A percentile compares a stretch with the other conserved stretches of the same genome.
phyloP scores from a whole-genome alignment of 1,284 basidiomycete genomes.

The Trichosporon sp. region DNA sequence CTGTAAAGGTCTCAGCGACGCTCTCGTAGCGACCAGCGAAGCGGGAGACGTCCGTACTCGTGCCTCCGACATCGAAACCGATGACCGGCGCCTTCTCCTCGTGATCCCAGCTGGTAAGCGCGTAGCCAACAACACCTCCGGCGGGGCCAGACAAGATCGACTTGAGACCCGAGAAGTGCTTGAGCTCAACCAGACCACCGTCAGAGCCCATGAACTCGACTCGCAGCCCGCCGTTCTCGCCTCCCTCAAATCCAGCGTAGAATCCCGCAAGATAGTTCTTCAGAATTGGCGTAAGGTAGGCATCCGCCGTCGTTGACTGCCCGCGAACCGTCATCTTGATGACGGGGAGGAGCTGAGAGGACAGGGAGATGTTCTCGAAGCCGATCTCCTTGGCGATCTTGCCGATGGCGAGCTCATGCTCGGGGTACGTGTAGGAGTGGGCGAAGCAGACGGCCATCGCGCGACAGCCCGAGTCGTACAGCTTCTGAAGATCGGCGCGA shows the following conservation, averaged over 20 bases:
- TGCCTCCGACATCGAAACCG: conserved; percentile 78
- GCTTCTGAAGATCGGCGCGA: conserved; percentile 64
- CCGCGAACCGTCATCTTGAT: conserved; percentile 91
- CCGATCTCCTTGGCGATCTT: conserved; percentile 74
- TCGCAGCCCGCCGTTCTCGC: conserved; percentile 41
- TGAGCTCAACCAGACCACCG: conserved; percentile 78
- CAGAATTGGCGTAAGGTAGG: conserved; percentile 91
- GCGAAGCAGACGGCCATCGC: conserved; percentile 82
- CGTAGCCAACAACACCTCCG: conserved; percentile 51
- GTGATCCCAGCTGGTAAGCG: conserved; percentile 42
- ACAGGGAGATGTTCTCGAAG: conserved; percentile 83
- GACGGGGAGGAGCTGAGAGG: conserved; percentile 86
- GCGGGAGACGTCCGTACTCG: conserved; percentile 85
- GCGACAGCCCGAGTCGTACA: conserved; percentile 76
- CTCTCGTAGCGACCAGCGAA: conserved; percentile 83
- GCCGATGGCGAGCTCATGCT: conserved; percentile 70
- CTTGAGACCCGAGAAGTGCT: conserved; percentile 82
- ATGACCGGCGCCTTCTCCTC: conserved; percentile 41
- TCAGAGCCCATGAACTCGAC: conserved; percentile 80
- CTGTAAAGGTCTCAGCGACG: conserved; percentile 88
- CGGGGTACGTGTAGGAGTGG: conserved; percentile 71
- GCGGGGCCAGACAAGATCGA: conserved; percentile 65
- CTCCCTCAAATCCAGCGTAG: conserved; percentile 80
- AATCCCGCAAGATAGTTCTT: conserved; percentile 87
- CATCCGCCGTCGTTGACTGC: conserved; percentile 89